These are phyloP conservation scores for Trypanosoma conorhini DNA, from an alignment of 208 protist genomes.

Conservation along the genomic window DNA sequence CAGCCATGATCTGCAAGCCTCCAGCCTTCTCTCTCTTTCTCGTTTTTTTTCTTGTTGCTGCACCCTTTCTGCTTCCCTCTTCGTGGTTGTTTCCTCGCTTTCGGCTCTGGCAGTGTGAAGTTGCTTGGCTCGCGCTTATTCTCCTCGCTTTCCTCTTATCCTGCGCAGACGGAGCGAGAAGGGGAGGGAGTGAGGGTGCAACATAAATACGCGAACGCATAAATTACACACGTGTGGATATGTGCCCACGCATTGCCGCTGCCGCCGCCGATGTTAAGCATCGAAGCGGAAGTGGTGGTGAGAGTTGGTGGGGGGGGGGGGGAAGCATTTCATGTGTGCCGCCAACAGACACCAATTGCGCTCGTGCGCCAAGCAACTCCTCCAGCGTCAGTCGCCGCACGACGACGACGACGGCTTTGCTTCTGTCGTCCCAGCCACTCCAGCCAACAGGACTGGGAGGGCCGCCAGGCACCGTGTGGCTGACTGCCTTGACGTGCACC, in stretches of 20 bases:
- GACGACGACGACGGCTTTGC: background rate
- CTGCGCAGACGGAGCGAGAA: background rate
- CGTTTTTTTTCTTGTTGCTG: constrained; percentile 1
- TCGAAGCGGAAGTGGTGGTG: too few relatives aligned
- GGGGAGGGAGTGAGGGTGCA: background rate
- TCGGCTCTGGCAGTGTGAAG: background rate
- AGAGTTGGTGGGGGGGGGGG: too few relatives aligned
- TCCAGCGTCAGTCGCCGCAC: background rate
- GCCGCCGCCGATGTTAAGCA: too few relatives aligned
- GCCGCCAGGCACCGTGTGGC: background rate
- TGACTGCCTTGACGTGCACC: background rate
- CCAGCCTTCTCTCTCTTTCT: background rate
- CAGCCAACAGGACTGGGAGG: background rate
- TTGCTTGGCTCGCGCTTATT: background rate
- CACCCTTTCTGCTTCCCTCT: background rate
- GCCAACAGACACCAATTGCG: background rate
- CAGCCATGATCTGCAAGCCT: constrained; percentile 3
- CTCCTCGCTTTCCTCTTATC: background rate
- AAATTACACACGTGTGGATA: background rate
- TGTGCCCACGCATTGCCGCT: too few relatives aligned
- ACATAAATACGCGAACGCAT: background rate
- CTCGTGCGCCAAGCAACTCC: background rate
- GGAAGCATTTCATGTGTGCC: too few relatives aligned
- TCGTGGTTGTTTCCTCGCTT: background rate
- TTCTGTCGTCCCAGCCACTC: background rate